A percentile compares a stretch with the other conserved stretches of the same genome.
These are phyloP conservation scores for Ceratocystis diversiconidia DNA, from an alignment of 2,329 filamentous ascomycete genomes.

Conservation along the genomic window DNA sequence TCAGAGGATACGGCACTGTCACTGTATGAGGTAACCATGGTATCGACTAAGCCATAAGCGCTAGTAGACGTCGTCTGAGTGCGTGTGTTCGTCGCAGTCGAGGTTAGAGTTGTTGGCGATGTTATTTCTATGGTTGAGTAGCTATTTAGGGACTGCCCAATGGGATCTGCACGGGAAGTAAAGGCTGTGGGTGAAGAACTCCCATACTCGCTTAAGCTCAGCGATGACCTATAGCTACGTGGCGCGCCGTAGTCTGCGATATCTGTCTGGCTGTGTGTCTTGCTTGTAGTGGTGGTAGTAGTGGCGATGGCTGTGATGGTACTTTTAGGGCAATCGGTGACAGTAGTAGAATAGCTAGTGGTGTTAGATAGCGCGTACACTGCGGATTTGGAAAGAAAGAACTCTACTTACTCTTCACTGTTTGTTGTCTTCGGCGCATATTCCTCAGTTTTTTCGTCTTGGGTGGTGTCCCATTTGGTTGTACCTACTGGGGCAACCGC, in stretches of 20 bases:
- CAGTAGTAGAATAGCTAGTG: conserved; percentile 7
- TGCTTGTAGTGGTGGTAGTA: background rate
- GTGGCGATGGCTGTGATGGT: background rate
- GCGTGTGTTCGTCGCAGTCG: background rate
- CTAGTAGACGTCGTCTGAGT: background rate
- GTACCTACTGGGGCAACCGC: background rate
- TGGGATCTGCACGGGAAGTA: background rate
- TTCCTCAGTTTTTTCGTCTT: background rate
- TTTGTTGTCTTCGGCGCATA: background rate
- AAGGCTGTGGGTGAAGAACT: background rate
- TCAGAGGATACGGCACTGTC: background rate
- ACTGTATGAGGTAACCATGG: background rate
- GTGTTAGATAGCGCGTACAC: background rate
- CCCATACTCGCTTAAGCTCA: background rate
- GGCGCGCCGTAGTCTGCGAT: background rate
- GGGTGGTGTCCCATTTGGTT: background rate
- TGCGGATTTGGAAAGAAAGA: background rate
- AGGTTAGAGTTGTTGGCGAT: background rate
- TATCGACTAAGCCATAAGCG: background rate
- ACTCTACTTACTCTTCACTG: conserved; percentile 7
- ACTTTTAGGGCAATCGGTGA: conserved; percentile 10
- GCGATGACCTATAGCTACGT: background rate
- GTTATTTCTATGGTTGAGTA: conserved; percentile 2
- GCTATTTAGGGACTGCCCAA: background rate
- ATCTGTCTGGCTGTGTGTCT: background rate